These are phyloP conservation scores for Leonotis leonurus DNA, from an alignment of 257 asterid species.

Conservation along the genomic window DNA sequence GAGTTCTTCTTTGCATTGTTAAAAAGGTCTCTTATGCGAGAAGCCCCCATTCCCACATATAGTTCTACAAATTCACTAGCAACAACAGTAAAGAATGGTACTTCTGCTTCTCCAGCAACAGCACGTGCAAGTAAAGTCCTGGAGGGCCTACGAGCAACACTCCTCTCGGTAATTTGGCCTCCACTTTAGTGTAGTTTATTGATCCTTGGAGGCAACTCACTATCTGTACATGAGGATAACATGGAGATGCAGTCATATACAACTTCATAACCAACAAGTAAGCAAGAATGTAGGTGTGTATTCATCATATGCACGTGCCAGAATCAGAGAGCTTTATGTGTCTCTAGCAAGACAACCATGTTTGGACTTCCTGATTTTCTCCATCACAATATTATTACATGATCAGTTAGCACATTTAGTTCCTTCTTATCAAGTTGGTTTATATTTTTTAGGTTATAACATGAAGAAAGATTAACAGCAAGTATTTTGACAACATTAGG, in stretches of 20 bases:
- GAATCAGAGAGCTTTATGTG: not conserved
- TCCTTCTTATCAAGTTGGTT: not conserved
- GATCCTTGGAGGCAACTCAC: slow-evolving; percentile 91
- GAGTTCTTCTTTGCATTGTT: slow-evolving; percentile 78
- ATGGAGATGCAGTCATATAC: not conserved
- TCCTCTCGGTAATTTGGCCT: slow-evolving; percentile 90
- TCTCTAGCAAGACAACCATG: not conserved
- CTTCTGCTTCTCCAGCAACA: slow-evolving; percentile 96
- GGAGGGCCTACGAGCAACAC: slow-evolving; percentile 99
- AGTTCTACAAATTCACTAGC: slow-evolving; percentile 98
- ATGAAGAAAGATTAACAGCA: not conserved
- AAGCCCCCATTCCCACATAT: slow-evolving; percentile 98
- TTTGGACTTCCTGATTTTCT: not conserved
- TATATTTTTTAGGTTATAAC: not conserved
- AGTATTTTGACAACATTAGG: not conserved
- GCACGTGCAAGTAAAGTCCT: slow-evolving; percentile 97
- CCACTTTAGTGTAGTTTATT: slow-evolving; percentile 79
- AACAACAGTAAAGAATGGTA: slow-evolving; percentile 90
- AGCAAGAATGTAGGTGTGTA: not conserved
- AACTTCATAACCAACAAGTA: not conserved
- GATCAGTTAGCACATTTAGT: not conserved
- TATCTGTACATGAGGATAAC: slow-evolving; percentile 34
- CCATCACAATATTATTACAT: not conserved
- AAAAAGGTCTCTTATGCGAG: slow-evolving; percentile 90
- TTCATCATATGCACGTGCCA: not conserved